A percentile compares a stretch with the other conserved stretches of the same genome.
Conservation (phyloP, 2,329 filamentous ascomycete species). For the Xylariaceae sp. region DNA sequence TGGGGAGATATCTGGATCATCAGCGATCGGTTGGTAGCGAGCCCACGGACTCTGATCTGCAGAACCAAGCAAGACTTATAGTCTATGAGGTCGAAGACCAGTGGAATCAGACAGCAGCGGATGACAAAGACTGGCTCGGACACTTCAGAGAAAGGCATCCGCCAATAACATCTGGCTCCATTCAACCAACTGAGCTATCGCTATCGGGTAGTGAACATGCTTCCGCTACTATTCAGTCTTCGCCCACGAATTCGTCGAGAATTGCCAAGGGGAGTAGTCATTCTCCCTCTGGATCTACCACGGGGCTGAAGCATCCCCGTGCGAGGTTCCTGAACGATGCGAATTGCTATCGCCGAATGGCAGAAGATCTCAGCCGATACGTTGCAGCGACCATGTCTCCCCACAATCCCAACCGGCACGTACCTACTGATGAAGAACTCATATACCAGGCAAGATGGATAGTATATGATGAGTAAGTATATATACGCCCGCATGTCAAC, state of each 20-base stretch:
- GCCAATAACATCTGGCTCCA: slow-evolving; percentile 22
- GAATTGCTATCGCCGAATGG: slow-evolving; percentile 55
- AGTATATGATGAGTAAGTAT: slow-evolving; percentile 54
- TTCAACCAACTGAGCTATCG: slow-evolving; percentile 20
- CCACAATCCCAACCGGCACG: slow-evolving; percentile 55
- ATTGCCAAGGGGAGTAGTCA: neutral
- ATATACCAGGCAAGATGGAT: slow-evolving; percentile 60
- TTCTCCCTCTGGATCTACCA: slow-evolving; percentile 1
- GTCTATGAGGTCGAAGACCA: slow-evolving; percentile 58
- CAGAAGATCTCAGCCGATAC: slow-evolving; percentile 49
- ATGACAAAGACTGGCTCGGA: slow-evolving; percentile 49
- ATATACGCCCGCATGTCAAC: neutral
- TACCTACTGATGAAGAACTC: slow-evolving; percentile 58
- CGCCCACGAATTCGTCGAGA: neutral
- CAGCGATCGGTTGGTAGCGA: slow-evolving; percentile 43
- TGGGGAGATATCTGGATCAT: slow-evolving; percentile 47
- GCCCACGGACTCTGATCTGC: slow-evolving; percentile 50
- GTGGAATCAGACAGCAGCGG: slow-evolving; percentile 60
- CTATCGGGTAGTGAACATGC: slow-evolving; percentile 5
- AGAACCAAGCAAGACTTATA: slow-evolving; percentile 53
- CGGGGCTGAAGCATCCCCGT: slow-evolving; percentile 25
- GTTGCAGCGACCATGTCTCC: slow-evolving; percentile 49
- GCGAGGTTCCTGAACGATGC: slow-evolving; percentile 53
- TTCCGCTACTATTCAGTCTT: slow-evolving; percentile 6
- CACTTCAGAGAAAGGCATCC: slow-evolving; percentile 47